Base-by-base conservation (phyloP, 352 stramenopile genomes). In the Plasmopara viticola region DNA sequence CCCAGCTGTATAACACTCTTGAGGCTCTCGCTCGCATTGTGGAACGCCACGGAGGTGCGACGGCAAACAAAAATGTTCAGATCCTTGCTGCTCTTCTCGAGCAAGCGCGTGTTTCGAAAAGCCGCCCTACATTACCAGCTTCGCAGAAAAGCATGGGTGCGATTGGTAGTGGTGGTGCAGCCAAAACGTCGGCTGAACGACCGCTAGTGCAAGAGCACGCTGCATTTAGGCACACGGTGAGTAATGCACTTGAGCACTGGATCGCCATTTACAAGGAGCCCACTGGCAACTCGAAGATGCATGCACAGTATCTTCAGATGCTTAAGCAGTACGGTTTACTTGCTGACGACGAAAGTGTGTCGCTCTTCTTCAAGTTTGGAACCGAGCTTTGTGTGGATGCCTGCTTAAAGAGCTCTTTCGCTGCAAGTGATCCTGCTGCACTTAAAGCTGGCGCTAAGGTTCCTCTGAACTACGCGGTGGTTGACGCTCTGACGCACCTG, bases 361-460 rank as follows among this genome's bases (percentile, higher is more conserved):
- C 97, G 58, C 77, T 97, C 13, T 99, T 99, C 64, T 96, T 99
- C 69, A 91, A 96, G 50, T 89, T 98, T 46, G 85, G 93, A 17
- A 97, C 88, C 7, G 92, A 98, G 60, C 66, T 99, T n/a, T 97
- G 97, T 44, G 90, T 98, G 18, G 96, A 99, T 58, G 93, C 94
- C 17, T 98, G 94, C 46, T 56, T 97, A 17, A 98, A 98, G 72
- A 92, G 65, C 37, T 74, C 77, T 10, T 65, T 78, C 13, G 60
- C 74, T n/a, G 62, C 70, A 33, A 67, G 55, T 33, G 52, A 69
- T 53, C 59, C 64, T 28, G 62, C 59, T 53, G 38, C 66, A 0
- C 53, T 79, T 15, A 74, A 76, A 56, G 42, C 54, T 18, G 62
- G 66, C 13, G 74, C 46, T 41, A 94, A 83, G 62, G 58, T 68